phyloP scores from a whole-genome alignment of 73 alveolate species.

The Symbiodinium pilosum region DNA sequence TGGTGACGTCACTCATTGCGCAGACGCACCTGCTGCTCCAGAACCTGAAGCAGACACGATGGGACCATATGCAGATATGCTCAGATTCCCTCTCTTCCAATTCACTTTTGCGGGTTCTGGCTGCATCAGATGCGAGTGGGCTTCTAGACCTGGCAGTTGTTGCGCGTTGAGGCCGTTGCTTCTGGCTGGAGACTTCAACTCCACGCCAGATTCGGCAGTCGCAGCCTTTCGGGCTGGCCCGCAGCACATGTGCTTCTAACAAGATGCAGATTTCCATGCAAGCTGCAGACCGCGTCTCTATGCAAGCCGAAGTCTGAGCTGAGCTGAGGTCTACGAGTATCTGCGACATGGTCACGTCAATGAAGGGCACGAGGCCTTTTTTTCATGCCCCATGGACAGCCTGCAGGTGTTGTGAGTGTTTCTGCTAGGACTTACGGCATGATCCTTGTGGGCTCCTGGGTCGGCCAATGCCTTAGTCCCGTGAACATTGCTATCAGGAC shows the following conservation, averaged over 20 bases:
- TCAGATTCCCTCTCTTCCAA: background rate
- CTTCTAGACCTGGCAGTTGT: background rate
- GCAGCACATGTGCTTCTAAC: too few species aligned
- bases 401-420: background rate
- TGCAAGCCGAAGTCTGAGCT: too few species aligned
- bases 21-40: constrained; percentile 84
- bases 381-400: background rate
- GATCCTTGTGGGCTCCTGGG: constrained; percentile 91
- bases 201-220: constrained; percentile 91
- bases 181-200: constrained; percentile 83
- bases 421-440: constrained; percentile 39
- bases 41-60: constrained; percentile 16
- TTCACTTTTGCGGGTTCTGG: background rate
- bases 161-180: constrained; percentile 37
- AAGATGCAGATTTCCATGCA: too few species aligned
- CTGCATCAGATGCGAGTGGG: background rate
- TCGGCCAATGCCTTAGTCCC: constrained; percentile 5
- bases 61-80: constrained; percentile 15
- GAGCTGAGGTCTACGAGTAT: constrained; percentile 24
- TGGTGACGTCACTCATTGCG: background rate
- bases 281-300: too few species aligned
- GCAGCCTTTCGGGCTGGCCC: too few species aligned
- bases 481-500: background rate
- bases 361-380: constrained; percentile 21
- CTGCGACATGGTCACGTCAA: background rate